Base-by-base conservation (phyloP, 345 rosid genomes). In the Dimocarpus longan region DNA sequence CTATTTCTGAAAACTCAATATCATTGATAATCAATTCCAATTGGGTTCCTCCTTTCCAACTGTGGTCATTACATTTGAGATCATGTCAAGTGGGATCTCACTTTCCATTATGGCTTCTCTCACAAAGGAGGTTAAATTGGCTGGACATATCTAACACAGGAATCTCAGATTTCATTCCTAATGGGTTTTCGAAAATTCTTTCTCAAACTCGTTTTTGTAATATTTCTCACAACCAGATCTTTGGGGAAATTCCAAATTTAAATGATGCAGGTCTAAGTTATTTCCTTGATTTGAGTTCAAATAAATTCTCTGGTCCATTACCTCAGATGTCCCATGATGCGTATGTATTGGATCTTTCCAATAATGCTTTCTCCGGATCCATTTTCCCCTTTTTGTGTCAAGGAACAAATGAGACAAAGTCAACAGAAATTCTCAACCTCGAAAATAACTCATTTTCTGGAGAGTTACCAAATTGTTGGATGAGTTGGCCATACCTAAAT, bases 31-130 rank as follows among this genome's bases (percentile, higher is more conserved):
- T 18, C 22, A 19, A 57, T 57, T 57, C 63, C 0, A 10, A 1
- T 52, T 52, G 57, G 57, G 18, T 52, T 57, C 63, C 63, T 57
- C 63, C 24, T 16, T 57, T 46, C 5, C 52, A 2, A 77, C 73
- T 87, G n/a, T 18, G 43, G n/a, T 5, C 9, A 4, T 56, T 87
- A 42, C 10, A 22, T 10, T 39, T 87, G 28, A 16, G 60, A 0
- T 80, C 83, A 8, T 79, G 85, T 71, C 67, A 48, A 12, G 5
- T 81, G 13, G 88, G 88, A 18, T 79, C 85, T 32, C 9, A 3
- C 11, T 87, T 87, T 18, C 89, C 87, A 0, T 5, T 12, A 5
- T 87, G 87, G 89, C 62, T 87, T 69, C 77, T 4, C 42, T n/a
- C 69, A 56, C 84, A 75, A 22, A 73, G 7, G 1, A n/a, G 24